These are phyloP conservation scores for Myxozyma vanderwaltii DNA, from an alignment of 805 yeast genomes.

Conservation along the genomic window DNA sequence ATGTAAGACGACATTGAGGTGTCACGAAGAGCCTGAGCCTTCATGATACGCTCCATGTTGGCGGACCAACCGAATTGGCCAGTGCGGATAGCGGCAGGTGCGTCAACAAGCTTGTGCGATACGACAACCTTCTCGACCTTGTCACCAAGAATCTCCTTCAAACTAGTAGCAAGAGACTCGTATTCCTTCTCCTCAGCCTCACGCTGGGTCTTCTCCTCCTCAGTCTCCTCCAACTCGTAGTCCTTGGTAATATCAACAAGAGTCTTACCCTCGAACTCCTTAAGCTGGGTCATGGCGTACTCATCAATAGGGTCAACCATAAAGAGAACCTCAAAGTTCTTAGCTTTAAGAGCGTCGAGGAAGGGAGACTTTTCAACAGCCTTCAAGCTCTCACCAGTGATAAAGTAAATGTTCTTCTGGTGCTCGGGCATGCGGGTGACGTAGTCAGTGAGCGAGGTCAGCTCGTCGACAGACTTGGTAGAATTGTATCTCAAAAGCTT, in stretches of 20 bases:
- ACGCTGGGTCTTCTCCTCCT: slow-evolving; percentile 93
- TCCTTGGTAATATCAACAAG: slow-evolving; percentile 99
- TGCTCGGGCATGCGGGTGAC: slow-evolving; percentile 99
- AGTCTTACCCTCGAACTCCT: slow-evolving; percentile 99
- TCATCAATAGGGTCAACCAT: slow-evolving; percentile 99
- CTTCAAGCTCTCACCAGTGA: slow-evolving; percentile 98
- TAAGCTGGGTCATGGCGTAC: slow-evolving; percentile 98
- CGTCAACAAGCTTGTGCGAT: slow-evolving; percentile 93
- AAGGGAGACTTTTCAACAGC: slow-evolving; percentile 99
- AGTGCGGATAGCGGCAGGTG: slow-evolving; percentile 99
- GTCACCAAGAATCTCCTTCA: slow-evolving; percentile 97
- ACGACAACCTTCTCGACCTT: slow-evolving; percentile 99
- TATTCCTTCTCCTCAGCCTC: slow-evolving; percentile 90
- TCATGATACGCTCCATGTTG: slow-evolving; percentile 99
- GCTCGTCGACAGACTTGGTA: slow-evolving; percentile 91
- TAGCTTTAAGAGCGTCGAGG: slow-evolving; percentile 97
- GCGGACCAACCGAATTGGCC: slow-evolving; percentile 99
- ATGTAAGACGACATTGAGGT: slow-evolving; percentile 98
- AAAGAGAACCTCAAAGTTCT: slow-evolving; percentile 97
- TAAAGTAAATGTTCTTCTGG: slow-evolving; percentile 99
- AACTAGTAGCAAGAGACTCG: slow-evolving; percentile 91
- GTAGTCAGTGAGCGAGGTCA: slow-evolving; percentile 93
- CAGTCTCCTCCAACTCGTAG: slow-evolving; percentile 94
- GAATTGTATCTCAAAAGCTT: slow-evolving; percentile 96
- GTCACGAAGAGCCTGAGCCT: slow-evolving; percentile 99